Evolutionary conservation across 2,329 filamentous ascomycete genomes (phyloP), one percentile per base, ranked within the genome.

Genomic region (Fusarium guadeloupense): DNA sequence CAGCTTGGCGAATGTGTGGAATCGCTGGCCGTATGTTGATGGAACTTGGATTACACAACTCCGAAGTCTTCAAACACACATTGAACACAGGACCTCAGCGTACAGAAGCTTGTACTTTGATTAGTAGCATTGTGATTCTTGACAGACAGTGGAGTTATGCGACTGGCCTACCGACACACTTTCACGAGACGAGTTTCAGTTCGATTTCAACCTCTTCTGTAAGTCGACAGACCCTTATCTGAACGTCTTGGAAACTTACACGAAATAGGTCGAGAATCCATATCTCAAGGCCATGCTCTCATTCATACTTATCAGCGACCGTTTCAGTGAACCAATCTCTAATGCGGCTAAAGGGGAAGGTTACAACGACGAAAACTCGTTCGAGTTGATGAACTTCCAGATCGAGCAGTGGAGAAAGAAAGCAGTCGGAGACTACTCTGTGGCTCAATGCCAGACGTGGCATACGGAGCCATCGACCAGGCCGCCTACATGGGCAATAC

Each of bases 381-480:
- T 70, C n/a, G 71, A 73, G 9, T 9, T 73, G 5, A 63, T 72
- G 59, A 71, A 63, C 7, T 72, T 73, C 9, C 71, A 72, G 17
- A 63, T 73, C 5, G 66, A 69, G 10, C 68, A 70, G 23, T 71
- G 69, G 69, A 47, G 66, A 2, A 71, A 66, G 20, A 67, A 60
- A 4, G 64, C 64, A 2, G 59, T 72, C 2, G 68, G 59, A 1
- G 38, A 62, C 9, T 35, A 67, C 14, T 48, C 46, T 1, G 14
- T 62, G 4, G 39, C 59, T 0, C 44, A 42, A 6, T 63, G 38
- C 3, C 42, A 48, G 6, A 14, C 46, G 4, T 62, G 59, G 59
- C 54, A 49, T 10, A 35, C 53, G 7, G 43, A 54, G 6, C 59
- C 59, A 0, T 38, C 59, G 0, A 54, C 38, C 2, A 47, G 54